Percentiles rank a stretch among this genome's conserved stretches.
These are phyloP conservation scores for Ophiostoma populinum DNA, from an alignment of 2,329 filamentous ascomycete species.

Conservation along the genomic window DNA sequence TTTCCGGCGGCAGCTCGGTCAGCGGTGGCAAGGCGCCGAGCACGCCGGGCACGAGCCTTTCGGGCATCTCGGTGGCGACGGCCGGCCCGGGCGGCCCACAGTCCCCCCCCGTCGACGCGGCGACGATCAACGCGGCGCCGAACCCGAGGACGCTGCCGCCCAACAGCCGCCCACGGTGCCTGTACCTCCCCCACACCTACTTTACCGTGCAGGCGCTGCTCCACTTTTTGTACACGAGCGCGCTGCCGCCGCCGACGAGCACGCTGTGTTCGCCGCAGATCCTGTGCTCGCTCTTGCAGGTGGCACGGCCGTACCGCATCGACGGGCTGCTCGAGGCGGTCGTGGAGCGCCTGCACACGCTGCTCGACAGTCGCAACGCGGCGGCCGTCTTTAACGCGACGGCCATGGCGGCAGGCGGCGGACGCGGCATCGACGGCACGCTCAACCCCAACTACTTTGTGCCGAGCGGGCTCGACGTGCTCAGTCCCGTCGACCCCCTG, in stretches of 20 bases:
- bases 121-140: constrained; percentile 35
- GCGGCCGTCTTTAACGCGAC: constrained; percentile 96
- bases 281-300: constrained; percentile 82
- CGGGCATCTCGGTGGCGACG: constrained; percentile 14
- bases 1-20: constrained; percentile 24
- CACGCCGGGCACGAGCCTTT: constrained; percentile 27
- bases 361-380: constrained; percentile 84
- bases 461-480: constrained; percentile 27
- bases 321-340: constrained; percentile 86
- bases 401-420: constrained; percentile 91
- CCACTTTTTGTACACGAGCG: constrained; percentile 86
- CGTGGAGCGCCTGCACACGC: constrained; percentile 73
- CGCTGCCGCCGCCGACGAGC: constrained; percentile 59
- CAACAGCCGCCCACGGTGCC: constrained; percentile 56
- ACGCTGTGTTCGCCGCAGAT: constrained; percentile 85
- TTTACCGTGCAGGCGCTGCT: constrained; percentile 80
- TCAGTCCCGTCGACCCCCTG: constrained; percentile 13
- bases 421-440: constrained; percentile 57
- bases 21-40: constrained; percentile 22
- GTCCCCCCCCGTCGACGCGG: constrained; percentile 23
- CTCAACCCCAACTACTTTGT: constrained; percentile 47
- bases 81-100: constrained; percentile 11
- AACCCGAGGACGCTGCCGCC: constrained; percentile 41
- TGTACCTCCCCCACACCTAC: constrained; percentile 86
- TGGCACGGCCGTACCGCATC: constrained; percentile 82